phyloP scores from a whole-genome alignment of 805 yeast species.

The Priceomyces medius region DNA sequence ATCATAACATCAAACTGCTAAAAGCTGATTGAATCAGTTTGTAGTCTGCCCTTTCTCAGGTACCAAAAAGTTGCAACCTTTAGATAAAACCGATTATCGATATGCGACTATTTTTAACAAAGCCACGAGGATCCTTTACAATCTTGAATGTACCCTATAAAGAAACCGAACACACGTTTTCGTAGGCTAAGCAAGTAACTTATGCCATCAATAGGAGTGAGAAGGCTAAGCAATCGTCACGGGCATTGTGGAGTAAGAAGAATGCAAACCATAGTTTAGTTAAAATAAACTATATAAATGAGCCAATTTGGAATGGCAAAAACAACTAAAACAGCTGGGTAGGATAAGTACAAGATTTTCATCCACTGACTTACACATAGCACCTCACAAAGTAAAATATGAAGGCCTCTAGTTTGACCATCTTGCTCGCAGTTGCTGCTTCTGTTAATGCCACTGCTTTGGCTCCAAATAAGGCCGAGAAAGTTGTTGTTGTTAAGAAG shows the following conservation, averaged over 20 bases:
- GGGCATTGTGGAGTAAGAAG: not conserved
- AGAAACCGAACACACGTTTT: slow-evolving; percentile 2
- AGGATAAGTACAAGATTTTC: no score
- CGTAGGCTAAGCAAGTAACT: slow-evolving; percentile 1
- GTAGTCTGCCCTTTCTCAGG: no score
- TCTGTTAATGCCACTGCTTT: slow-evolving; percentile 10
- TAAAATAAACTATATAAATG: not conserved
- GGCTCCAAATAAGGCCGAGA: slow-evolving; percentile 3
- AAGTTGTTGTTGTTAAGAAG: slow-evolving; percentile 1
- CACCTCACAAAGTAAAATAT: slow-evolving; percentile 4
- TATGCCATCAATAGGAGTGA: not conserved
- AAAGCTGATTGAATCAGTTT: no score
- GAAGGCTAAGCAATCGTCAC: not conserved
- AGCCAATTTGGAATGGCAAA: no score
- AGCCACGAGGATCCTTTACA: slow-evolving; percentile 4
- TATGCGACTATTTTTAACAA: slow-evolving; percentile 1
- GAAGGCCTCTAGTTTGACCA: slow-evolving; percentile 13
- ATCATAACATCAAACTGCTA: no score
- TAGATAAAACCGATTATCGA: not conserved
- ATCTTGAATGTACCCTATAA: not conserved
- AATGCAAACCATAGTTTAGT: not conserved
- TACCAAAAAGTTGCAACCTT: slow-evolving; percentile 2
- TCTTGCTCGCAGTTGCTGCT: slow-evolving; percentile 13
- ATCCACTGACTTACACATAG: not conserved
- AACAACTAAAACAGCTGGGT: no score